Conservation (phyloP, 73 alveolate species). For the Diophrys appendiculata region DNA sequence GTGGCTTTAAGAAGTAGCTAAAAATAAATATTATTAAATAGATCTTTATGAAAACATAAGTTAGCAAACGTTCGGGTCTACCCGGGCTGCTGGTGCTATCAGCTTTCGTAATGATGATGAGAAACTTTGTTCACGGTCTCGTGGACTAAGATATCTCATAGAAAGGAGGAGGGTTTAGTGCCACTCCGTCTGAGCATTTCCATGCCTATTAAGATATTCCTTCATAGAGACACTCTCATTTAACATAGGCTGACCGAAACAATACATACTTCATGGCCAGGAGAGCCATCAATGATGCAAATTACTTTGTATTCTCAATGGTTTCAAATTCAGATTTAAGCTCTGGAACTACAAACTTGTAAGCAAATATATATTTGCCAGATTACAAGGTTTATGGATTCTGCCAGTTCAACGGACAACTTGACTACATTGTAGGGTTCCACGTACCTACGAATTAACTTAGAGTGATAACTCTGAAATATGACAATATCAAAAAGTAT, state of each 20-base stretch:
- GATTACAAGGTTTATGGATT: conserved; percentile 41
- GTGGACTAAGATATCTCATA: neutral
- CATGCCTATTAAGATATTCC: neutral
- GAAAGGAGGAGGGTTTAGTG: neutral
- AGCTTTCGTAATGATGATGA: neutral
- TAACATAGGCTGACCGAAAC: neutral
- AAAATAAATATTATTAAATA: no score
- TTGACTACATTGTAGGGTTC: conserved; percentile 39
- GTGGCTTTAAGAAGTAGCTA: no score
- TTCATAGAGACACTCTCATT: neutral
- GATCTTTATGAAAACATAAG: no score
- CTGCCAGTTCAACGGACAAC: conserved; percentile 38
- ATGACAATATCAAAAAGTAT: neutral
- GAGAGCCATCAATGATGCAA: neutral
- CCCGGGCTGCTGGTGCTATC: neutral
- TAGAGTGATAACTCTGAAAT: conserved; percentile 20
- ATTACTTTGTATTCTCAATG: no score
- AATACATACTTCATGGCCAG: neutral
- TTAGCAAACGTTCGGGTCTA: no score
- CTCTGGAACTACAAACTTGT: neutral
- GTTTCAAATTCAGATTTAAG: neutral
- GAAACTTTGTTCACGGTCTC: neutral
- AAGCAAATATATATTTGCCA: conserved; percentile 19
- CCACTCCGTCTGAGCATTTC: neutral
- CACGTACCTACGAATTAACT: conserved; percentile 24